phyloP scores from a whole-genome alignment of 1,284 basidiomycete species.

The Moesziomyces globuligerus region DNA sequence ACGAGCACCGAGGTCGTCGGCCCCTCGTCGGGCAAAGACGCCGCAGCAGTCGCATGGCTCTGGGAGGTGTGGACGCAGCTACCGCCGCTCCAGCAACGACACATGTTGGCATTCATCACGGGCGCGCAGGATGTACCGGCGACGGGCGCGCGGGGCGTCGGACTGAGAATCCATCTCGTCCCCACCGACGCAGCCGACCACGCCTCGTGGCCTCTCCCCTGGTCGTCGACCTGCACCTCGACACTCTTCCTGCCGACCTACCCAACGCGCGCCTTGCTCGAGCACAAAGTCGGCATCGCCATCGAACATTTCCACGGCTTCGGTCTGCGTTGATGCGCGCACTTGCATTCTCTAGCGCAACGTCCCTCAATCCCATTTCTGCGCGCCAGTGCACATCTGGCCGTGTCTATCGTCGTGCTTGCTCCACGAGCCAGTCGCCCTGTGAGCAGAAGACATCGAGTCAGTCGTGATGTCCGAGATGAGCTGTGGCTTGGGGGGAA shows the following conservation, averaged over 20 bases:
- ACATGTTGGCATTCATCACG: conserved; percentile 56
- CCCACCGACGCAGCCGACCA: conserved; percentile 5
- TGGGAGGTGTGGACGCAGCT: conserved; percentile 45
- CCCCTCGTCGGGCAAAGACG: not conserved
- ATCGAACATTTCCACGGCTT: conserved; percentile 55
- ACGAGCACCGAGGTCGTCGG: conserved; percentile 25
- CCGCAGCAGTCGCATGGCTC: conserved; percentile 14
- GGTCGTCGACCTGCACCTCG: conserved; percentile 56
- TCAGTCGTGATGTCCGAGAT: not conserved
- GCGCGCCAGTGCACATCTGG: too few relatives aligned
- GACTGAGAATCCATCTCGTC: conserved; percentile 51
- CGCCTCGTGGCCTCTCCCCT: conserved; percentile 43
- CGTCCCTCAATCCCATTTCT: conserved; percentile 4
- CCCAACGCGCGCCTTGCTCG: conserved; percentile 11
- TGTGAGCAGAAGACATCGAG: not conserved
- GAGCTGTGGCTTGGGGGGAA: too few relatives aligned
- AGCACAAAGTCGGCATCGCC: conserved; percentile 41
- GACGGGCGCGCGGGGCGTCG: conserved; percentile 39
- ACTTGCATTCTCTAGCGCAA: too few relatives aligned
- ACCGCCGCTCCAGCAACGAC: conserved; percentile 25
- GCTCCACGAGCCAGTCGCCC: conserved; percentile 40
- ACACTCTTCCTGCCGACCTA: conserved; percentile 56
- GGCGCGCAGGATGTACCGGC: conserved; percentile 53
- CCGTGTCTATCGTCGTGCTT: conserved; percentile 28
- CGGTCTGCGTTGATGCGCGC: conserved; percentile 46